phyloP scores from a whole-genome alignment of 2,329 filamentous ascomycete species.

The Lachnellula occidentalis region DNA sequence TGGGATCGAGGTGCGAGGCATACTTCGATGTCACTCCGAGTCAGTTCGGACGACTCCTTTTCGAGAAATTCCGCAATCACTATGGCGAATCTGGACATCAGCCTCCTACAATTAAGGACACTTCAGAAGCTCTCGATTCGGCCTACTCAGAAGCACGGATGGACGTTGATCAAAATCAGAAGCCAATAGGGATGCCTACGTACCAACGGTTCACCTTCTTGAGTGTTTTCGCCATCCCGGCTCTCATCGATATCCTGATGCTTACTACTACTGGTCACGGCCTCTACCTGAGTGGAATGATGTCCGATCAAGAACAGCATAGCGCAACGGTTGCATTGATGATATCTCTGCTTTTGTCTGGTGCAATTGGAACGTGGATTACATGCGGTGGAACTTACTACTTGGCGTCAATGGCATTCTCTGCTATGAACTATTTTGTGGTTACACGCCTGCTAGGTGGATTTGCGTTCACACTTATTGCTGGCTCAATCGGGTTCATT shows the following conservation, averaged over 20 bases:
- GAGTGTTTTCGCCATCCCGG: slow-evolving; percentile 57
- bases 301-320: slow-evolving; percentile 45
- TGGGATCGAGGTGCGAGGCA: slow-evolving; percentile 57
- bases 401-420: slow-evolving; percentile 49
- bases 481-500: slow-evolving; percentile 42
- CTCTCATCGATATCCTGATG: slow-evolving; percentile 54
- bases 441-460: slow-evolving; percentile 43
- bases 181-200: slow-evolving; percentile 37
- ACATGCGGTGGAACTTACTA: slow-evolving; percentile 59
- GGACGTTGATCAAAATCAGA: slow-evolving; percentile 43
- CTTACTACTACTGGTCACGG: slow-evolving; percentile 55
- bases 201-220: slow-evolving; percentile 40
- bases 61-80: slow-evolving; percentile 31
- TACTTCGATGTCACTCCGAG: slow-evolving; percentile 54
- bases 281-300: slow-evolving; percentile 53
- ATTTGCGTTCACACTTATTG: slow-evolving; percentile 36
- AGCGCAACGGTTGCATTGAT: slow-evolving; percentile 52
- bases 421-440: slow-evolving; percentile 39
- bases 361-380: slow-evolving; percentile 58
- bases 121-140: slow-evolving; percentile 43
- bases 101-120: slow-evolving; percentile 45
- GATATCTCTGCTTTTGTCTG: slow-evolving; percentile 52
- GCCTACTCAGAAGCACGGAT: slow-evolving; percentile 46
- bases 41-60: slow-evolving; percentile 37
- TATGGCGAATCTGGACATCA: slow-evolving; percentile 41